Base-by-base conservation (phyloP, 176 grass and related monocot species). In the Oryza officinalis region DNA sequence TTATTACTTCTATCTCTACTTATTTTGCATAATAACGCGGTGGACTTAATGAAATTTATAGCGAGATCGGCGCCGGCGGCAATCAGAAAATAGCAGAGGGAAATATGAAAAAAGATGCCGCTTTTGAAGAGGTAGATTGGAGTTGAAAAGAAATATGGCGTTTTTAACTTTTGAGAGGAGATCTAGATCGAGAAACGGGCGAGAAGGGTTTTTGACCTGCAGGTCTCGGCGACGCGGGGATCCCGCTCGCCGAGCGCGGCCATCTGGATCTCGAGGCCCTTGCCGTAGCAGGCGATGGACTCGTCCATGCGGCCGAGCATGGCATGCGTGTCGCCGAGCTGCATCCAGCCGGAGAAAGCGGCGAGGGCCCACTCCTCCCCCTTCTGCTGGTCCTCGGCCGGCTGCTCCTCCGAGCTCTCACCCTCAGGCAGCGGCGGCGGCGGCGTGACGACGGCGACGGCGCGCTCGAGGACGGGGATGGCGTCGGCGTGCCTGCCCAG, bases 251-350 rank as follows among this genome's bases (percentile, higher is more conserved):
- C 91, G 11, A 99, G 97, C 0, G 97, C 93, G 13, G 74, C 88
- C 80, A 96, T 99, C 97, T 99, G 97, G 84, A 99, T 95, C 87
- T 94, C 79, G 69, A 96, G 92, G 18, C 97, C 97, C 87, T 96
- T 96, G 61, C 90, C 88, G 66, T 99, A 99, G 79, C 93, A 96
- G 2, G 86, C 85, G 73, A 99, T 93, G 17, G 97, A 99, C 31
- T 99, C 90, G 71, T 99, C 97, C 80, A 93, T 93, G 69, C 91
- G 86, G 8, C 97, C 97, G 7, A 96, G 86, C 97, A 99, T 94
- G 63, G 97, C 93, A 74, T 99, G 89, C 26, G 97, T 99, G 80
- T 99, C 97, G 28, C 97, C 97, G 66, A 99, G 89, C 89, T 99
- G 97, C 97, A 99, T 99, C 89, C 94, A 99, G 0, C 97, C 97